Conservation (phyloP, 306 rosid genomes). For the Castanospermum australe region DNA sequence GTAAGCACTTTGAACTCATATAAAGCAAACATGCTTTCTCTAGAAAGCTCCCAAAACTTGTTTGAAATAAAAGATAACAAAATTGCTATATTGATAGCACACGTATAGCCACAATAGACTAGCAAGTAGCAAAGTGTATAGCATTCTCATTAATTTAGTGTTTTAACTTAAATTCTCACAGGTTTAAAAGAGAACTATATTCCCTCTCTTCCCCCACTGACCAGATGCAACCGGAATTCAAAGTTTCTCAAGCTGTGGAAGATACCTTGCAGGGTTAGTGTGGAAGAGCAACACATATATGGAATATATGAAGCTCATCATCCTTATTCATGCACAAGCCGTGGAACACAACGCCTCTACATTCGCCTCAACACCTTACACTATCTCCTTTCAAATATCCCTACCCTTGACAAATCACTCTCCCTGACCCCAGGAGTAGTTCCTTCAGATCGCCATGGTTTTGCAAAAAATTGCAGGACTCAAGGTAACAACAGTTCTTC, state of each 20-base stretch:
- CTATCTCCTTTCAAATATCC: conserved; percentile 55
- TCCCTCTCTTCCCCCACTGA: conserved; percentile 85
- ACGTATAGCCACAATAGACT: not conserved
- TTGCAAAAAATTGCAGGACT: not conserved
- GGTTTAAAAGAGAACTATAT: conserved; percentile 80
- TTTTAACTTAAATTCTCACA: conserved; percentile 25
- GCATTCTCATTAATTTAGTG: not conserved
- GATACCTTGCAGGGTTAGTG: conserved; percentile 61
- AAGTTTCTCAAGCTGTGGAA: conserved; percentile 72
- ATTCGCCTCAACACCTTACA: conserved; percentile 89
- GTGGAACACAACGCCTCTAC: conserved; percentile 94
- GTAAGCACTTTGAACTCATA: conserved; percentile 8
- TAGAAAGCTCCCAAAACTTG: not conserved
- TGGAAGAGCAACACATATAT: conserved; percentile 52
- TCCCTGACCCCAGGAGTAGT: conserved; percentile 44
- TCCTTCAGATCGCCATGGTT: conserved; percentile 39
- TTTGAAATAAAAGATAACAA: not conserved
- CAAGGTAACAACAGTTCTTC: conserved; percentile 33
- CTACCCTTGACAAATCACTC: conserved; percentile 65
- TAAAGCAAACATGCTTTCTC: not conserved
- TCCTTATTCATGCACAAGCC: conserved; percentile 75
- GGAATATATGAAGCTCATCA: conserved; percentile 49
- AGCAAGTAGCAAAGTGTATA: not conserved
- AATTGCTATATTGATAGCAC: not conserved
- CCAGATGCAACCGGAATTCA: conserved; percentile 78